Percentiles rank a stretch among this genome's conserved stretches.
These are phyloP conservation scores for Solanum ossicruentum DNA, from an alignment of 257 asterid genomes.

Conservation along the genomic window DNA sequence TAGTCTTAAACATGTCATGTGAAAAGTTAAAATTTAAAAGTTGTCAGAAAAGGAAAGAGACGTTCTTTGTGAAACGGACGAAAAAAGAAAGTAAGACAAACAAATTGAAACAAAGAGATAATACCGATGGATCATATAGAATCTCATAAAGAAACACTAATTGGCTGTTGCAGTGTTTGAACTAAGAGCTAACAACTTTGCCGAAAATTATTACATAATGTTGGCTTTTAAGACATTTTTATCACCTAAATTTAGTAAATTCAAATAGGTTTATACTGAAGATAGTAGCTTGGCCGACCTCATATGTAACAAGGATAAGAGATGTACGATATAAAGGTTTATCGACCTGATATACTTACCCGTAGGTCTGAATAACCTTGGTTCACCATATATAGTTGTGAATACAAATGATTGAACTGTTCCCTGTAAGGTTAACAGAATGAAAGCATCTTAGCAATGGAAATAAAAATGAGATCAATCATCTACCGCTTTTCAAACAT, in stretches of 20 bases:
- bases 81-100: too few relatives aligned
- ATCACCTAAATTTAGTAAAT: neutral
- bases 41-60: too few relatives aligned
- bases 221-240: neutral
- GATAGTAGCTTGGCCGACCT: neutral
- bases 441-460: neutral
- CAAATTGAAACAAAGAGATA: too few relatives aligned
- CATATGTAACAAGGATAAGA: neutral
- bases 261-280: neutral
- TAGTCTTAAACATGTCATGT: too few relatives aligned
- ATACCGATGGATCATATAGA: neutral
- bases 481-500: neutral
- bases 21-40: too few relatives aligned
- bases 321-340: neutral
- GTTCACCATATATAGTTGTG: slow-evolving; percentile 85
- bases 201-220: neutral
- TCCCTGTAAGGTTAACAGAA: slow-evolving; percentile 39
- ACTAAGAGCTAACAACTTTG: neutral
- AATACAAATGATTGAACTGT: slow-evolving; percentile 76
- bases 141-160: neutral
- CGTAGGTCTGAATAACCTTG: slow-evolving; percentile 84
- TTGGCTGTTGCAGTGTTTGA: too few relatives aligned
- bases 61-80: too few relatives aligned
- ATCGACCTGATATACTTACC: slow-evolving; percentile 29
- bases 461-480: neutral